Evolutionary conservation across 768 basidiomycete species (phyloP).

Genomic region (Rhizopogon sp.): DNA sequence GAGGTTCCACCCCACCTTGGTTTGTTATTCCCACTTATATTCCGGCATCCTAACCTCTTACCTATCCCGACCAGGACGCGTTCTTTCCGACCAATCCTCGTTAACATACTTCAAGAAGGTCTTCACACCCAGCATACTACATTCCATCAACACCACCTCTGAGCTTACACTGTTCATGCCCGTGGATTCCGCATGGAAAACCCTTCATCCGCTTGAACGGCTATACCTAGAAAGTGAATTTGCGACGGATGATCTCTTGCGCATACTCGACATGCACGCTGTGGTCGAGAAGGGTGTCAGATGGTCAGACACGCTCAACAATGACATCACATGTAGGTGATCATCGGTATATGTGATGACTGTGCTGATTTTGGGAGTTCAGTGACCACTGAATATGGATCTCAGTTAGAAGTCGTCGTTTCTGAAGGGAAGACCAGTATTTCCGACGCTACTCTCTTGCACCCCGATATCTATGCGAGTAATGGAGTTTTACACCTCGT

Average conservation of each 20-base stretch:
- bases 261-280: slow-evolving; percentile 77
- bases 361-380: not conserved
- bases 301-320: slow-evolving; percentile 62
- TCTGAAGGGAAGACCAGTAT: slow-evolving; percentile 49
- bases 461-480: slow-evolving; percentile 86
- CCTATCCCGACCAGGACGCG: slow-evolving; percentile 39
- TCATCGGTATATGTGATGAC: too few relatives aligned
- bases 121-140: slow-evolving; percentile 52
- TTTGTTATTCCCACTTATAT: slow-evolving; percentile 30
- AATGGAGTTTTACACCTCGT: slow-evolving; percentile 95
- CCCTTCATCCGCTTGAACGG: slow-evolving; percentile 70
- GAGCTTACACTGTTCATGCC: slow-evolving; percentile 89
- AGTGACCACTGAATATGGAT: slow-evolving; percentile 74
- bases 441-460: slow-evolving; percentile 54
- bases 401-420: slow-evolving; percentile 55
- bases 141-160: slow-evolving; percentile 58
- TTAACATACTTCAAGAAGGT: slow-evolving; percentile 75
- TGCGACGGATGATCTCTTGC: slow-evolving; percentile 71
- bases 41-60: not conserved
- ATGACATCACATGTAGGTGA: slow-evolving; percentile 49
- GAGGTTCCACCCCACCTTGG: slow-evolving; percentile 71
- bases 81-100: slow-evolving; percentile 53
- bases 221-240: slow-evolving; percentile 87
- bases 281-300: slow-evolving; percentile 53
- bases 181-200: slow-evolving; percentile 78